These are phyloP conservation scores for Penicillium sp. DNA, from an alignment of 2,329 filamentous ascomycete genomes.

Conservation along the genomic window DNA sequence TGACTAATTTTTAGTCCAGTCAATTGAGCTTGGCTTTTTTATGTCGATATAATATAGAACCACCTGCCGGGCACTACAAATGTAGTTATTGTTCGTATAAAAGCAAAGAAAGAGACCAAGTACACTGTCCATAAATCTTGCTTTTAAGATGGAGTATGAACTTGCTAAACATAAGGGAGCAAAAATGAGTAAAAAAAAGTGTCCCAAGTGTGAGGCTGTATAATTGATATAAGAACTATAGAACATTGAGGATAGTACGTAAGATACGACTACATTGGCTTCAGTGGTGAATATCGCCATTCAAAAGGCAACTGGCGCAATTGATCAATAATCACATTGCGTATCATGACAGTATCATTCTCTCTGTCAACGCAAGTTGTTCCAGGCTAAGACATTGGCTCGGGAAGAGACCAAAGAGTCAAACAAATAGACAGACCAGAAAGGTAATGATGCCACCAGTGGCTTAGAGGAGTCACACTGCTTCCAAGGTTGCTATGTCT, in stretches of 20 bases:
- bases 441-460: not conserved
- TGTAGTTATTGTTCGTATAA: not conserved
- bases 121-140: not conserved
- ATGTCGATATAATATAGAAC: not conserved
- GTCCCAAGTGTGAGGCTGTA: not conserved
- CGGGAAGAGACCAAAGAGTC: not conserved
- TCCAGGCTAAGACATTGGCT: not conserved
- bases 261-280: not conserved
- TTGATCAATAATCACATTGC: not conserved
- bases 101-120: not conserved
- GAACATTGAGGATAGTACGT: not conserved
- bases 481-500: not conserved
- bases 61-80: not conserved
- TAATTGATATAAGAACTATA: not conserved
- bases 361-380: not conserved
- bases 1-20: not conserved
- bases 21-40: not conserved
- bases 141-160: not conserved
- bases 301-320: not conserved
- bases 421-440: not conserved
- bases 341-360: not conserved
- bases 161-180: not conserved
- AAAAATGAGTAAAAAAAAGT: not conserved
- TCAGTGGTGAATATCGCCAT: not conserved
- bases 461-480: not conserved